phyloP scores from a whole-genome alignment of 73 alveolate species.

The Tetrahymena borealis region DNA sequence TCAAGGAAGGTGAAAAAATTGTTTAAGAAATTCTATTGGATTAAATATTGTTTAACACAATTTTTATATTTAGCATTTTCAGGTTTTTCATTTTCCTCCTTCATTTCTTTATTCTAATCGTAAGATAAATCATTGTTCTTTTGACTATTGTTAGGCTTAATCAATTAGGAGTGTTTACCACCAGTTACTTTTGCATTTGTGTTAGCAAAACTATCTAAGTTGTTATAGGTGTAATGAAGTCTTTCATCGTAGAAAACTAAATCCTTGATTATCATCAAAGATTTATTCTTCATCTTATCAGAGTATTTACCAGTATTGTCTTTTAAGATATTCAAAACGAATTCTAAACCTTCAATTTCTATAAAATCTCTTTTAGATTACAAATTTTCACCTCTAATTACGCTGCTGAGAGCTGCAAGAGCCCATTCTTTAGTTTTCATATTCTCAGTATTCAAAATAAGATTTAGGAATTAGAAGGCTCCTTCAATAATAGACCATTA shows the following conservation, averaged over 20 bases:
- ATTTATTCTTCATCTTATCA: constrained; percentile 6
- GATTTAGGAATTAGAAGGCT: background rate
- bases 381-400: constrained; percentile 30
- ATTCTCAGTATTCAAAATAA: background rate
- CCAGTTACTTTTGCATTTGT: constrained; percentile 4
- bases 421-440: constrained; percentile 22
- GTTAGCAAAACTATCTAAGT: constrained; percentile 10
- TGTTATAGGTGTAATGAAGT: constrained; percentile 25
- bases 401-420: constrained; percentile 16
- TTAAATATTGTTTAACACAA: constrained; percentile 7
- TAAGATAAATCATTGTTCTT: background rate
- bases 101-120: constrained; percentile 1
- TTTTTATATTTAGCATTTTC: constrained; percentile 26
- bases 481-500: constrained; percentile 7
- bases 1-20: background rate
- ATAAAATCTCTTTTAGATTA: constrained; percentile 19
- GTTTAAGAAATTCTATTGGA: background rate
- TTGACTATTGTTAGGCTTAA: background rate
- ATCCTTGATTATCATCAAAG: constrained; percentile 11
- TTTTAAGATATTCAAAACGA: background rate
- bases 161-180: background rate
- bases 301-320: background rate
- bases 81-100: constrained; percentile 2
- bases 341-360: constrained; percentile 17
- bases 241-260: constrained; percentile 20